Base-by-base conservation (phyloP, 2,329 filamentous ascomycete genomes). In the Neophaeococcomyces mojaviensis region DNA sequence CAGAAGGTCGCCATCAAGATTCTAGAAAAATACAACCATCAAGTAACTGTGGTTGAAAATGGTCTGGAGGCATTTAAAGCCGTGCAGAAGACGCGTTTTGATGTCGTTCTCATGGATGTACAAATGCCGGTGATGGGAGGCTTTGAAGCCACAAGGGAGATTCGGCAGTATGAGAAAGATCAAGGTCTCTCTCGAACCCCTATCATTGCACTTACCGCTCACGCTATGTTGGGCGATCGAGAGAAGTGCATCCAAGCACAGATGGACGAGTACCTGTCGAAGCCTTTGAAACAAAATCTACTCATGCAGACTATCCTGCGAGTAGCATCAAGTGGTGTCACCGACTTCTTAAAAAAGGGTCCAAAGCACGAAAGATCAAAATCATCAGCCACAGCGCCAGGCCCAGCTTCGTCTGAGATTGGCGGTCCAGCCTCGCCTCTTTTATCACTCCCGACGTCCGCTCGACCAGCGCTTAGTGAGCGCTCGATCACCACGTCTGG, bases 111-210 rank as follows among this genome's bases (percentile, higher is more conserved):
- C 39, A 98, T 98, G 92, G 92, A 98, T 62, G 92, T 98, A 15
- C 92, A 97, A 64, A 98, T 98, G 92, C 92, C 92, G n/a, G 86
- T 97, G 59, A 97, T 97, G 89, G 92, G 92, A 62, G 92, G 92
- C 36, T 97, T 98, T 62, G 92, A 98, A 68, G 89, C 92, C 12
- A 98, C 92, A 3, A 86, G 82, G 56, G 95, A 95, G 72, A 98
- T 98, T 56, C 81, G 92, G 59, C 88, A 96, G 64, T 97, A 90
- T 65, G 92, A 98, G 65, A 81, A 84, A 49, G 85, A 82, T 54
- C 79, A 87, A 56, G 83, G 82, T 46, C 77, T 87, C 28, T 81
- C 86, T 48, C 79, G 90, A 43, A 95, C 90, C 9, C 92, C 92
- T 12, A 96, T 98, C 60, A 95, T 98, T 59, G 92, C 92, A 2